These are phyloP conservation scores for Elsinoe ampelina DNA, from an alignment of 2,329 filamentous ascomycete species.

Conservation along the genomic window DNA sequence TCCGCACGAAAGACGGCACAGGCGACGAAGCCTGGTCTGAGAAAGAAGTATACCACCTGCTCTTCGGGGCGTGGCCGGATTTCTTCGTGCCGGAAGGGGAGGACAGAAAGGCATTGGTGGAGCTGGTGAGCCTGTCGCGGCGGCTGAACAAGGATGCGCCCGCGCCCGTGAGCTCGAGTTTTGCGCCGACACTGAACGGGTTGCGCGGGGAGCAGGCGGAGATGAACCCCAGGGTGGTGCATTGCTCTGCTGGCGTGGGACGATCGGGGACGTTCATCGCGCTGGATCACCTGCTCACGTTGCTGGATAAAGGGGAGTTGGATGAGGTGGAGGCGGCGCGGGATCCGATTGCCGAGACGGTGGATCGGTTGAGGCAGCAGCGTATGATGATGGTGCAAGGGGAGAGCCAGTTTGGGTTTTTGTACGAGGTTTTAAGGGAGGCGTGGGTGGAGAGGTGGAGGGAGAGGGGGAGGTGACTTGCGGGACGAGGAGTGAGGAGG, in stretches of 20 bases:
- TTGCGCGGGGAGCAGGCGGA: background rate
- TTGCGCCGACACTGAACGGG: background rate
- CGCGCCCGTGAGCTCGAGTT: background rate
- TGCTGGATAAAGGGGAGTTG: constrained; percentile 67
- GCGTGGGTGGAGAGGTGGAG: constrained; percentile 51
- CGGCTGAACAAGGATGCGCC: constrained; percentile 42
- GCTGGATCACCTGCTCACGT: constrained; percentile 79
- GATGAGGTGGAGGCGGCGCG: constrained; percentile 38
- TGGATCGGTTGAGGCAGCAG: constrained; percentile 75
- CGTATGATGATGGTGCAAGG: constrained; percentile 93
- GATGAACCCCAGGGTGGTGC: constrained; percentile 61
- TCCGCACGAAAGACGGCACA: constrained; percentile 31
- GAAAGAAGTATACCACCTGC: constrained; percentile 68
- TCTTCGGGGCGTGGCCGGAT: constrained; percentile 85
- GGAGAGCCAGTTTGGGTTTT: constrained; percentile 71
- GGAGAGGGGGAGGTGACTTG: constrained; percentile 3
- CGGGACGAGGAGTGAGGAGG: background rate
- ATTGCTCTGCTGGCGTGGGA: constrained; percentile 79
- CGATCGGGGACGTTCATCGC: constrained; percentile 93
- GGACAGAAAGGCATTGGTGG: constrained; percentile 58
- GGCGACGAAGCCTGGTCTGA: constrained; percentile 36
- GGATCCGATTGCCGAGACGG: constrained; percentile 69
- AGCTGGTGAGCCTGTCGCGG: constrained; percentile 59
- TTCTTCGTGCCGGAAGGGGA: constrained; percentile 68
- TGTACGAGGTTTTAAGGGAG: constrained; percentile 77